A percentile compares a stretch with the other conserved stretches of the same genome.
These are phyloP conservation scores for Citrus glauca DNA, from an alignment of 345 rosid genomes.

Conservation along the genomic window DNA sequence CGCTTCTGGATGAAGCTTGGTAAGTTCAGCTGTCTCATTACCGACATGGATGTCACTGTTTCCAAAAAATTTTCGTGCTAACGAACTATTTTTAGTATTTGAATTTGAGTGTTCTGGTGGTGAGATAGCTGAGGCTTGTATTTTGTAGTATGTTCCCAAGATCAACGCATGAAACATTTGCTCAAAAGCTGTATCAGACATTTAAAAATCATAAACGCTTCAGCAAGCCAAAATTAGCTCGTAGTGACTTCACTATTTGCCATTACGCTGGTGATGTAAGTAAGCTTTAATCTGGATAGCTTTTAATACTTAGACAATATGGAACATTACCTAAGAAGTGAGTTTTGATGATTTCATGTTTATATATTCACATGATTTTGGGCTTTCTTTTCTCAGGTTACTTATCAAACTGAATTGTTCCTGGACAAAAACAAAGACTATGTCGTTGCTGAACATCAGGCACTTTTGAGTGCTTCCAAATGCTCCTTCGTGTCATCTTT, in stretches of 20 bases:
- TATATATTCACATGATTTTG: neutral
- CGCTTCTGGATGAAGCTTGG: constrained; percentile 99
- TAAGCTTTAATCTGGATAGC: constrained; percentile 17
- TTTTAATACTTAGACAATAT: constrained; percentile 3
- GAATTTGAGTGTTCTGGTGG: constrained; percentile 5
- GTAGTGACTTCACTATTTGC: constrained; percentile 92
- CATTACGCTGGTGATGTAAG: constrained; percentile 99
- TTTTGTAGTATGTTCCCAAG: constrained; percentile 93
- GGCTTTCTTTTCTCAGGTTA: constrained; percentile 55
- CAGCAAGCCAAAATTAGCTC: constrained; percentile 91
- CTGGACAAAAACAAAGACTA: constrained; percentile 99
- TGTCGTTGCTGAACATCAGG: constrained; percentile 98
- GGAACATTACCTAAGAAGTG: constrained; percentile 9
- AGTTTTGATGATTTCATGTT: neutral
- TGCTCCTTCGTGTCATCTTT: constrained; percentile 81
- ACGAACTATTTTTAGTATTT: neutral
- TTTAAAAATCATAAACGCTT: constrained; percentile 91
- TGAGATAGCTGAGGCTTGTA: constrained; percentile 22
- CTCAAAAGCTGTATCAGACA: constrained; percentile 96
- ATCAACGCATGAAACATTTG: constrained; percentile 97
- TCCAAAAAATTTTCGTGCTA: constrained; percentile 2
- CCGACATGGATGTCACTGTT: neutral
- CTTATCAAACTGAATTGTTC: constrained; percentile 91
- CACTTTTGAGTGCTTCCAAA: constrained; percentile 76
- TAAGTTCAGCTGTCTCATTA: constrained; percentile 34